A percentile compares a stretch with the other conserved stretches of the same genome.
Conservation (phyloP, 2,329 filamentous ascomycete genomes). For the Aspergillus nomiae region DNA sequence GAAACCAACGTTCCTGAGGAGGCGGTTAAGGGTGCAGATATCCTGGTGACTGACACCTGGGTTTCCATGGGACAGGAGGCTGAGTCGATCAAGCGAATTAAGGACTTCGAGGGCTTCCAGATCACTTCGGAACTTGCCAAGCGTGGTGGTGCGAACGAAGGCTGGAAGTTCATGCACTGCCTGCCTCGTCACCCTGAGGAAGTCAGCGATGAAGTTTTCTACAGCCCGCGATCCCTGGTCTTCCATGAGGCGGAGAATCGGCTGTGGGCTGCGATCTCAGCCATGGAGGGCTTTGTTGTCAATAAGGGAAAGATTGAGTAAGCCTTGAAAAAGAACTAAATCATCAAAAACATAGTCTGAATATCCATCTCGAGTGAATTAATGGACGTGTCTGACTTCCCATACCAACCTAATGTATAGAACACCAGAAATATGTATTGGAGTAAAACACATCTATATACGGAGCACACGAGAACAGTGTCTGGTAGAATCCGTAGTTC, state of each 20-base stretch:
- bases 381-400: neutral
- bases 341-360: neutral
- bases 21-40: conserved; percentile 79
- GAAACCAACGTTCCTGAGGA: conserved; percentile 83
- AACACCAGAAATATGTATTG: neutral
- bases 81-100: conserved; percentile 74
- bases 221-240: conserved; percentile 79
- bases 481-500: no score
- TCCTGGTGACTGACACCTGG: conserved; percentile 97
- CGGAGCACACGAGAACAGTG: no score
- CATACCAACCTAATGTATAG: neutral
- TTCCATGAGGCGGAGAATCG: conserved; percentile 95
- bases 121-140: conserved; percentile 84
- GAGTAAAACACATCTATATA: neutral
- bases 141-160: conserved; percentile 79
- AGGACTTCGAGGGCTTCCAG: conserved; percentile 86
- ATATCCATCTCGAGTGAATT: neutral
- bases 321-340: neutral
- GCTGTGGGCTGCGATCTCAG: conserved; percentile 86
- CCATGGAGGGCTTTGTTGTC: conserved; percentile 86
- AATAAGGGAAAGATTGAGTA: conserved; percentile 77
- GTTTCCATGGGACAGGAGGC: conserved; percentile 97
- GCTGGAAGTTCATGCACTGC: conserved; percentile 99
- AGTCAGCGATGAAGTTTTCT: conserved; percentile 93
- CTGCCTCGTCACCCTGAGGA: conserved; percentile 89